Evolutionary conservation across 768 basidiomycete species (phyloP), one percentile per base, ranked within the genome.

Genomic region (Lactarius deliciosus): DNA sequence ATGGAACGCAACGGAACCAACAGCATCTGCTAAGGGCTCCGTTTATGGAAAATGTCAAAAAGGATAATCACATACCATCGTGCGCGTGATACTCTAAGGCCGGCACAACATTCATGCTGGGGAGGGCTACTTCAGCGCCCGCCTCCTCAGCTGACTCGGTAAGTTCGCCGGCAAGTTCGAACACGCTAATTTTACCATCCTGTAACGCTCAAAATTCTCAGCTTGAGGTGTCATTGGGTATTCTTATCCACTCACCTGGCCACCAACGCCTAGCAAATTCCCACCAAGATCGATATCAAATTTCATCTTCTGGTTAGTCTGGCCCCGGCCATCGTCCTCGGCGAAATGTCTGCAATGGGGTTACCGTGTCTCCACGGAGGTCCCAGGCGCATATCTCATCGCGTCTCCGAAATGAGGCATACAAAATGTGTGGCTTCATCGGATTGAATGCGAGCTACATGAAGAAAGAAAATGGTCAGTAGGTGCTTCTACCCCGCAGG

Each of bases 261-360:
- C 86, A 0, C 94, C 94, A 2, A 82, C 77, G 30, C 81, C 82
- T 43, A 96, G 71, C 76, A 83, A 86, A 56, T 77, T 79, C 1
- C 94, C 93, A 45, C 81, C 79, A 13, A 81, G 62, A 72, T 96
- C 92, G 0, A 96, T 73, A 70, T 92, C 92, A 72, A 96, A 96
- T n/a, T 78, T 75, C 30, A 88, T 78, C 68, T 85, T 85, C 75
- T 97, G 96, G 73, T 96, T 95, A 25, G 90, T 28, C 50, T 53
- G 22, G 28, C 53, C 59, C 20, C 22, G 62, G 40, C 18, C 25
- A 41, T 50, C 20, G 36, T n/a, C 34, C 64, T 62, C 68, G 59
- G 60, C 64, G 73, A 68, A 70, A 84, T 57, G 81, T 73, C 36
- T 77, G 74, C 20, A 84, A 60, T 50, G 85, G 82, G 20, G 69